Evolutionary conservation across 1,139 yeast genomes (phyloP).

Genomic region (Suhomyces coccinellae): DNA sequence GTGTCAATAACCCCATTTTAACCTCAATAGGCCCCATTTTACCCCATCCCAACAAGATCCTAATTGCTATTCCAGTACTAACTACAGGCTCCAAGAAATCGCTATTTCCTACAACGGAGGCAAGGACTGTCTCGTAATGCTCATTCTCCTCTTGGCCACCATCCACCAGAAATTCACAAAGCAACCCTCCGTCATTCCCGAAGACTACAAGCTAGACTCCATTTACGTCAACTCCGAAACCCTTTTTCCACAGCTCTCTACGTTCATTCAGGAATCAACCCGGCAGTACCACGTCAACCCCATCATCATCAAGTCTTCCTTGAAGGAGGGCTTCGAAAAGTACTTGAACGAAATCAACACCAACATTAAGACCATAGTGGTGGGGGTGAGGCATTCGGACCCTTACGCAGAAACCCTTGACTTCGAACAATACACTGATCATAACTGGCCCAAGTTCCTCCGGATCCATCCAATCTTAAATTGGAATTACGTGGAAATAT

Average conservation of each 20-base stretch:
- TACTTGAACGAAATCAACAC: constrained; percentile 51
- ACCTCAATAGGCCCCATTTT: too few species aligned
- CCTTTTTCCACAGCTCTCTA: constrained; percentile 60
- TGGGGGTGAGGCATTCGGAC: constrained; percentile 80
- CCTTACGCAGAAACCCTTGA: constrained; percentile 64
- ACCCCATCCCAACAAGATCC: too few species aligned
- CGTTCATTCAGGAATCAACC: constrained; percentile 47
- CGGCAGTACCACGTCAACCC: constrained; percentile 47
- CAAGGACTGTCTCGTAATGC: constrained; percentile 85
- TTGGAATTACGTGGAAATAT: constrained; percentile 76
- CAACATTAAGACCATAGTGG: constrained; percentile 61
- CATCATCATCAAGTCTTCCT: constrained; percentile 44
- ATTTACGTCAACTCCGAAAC: constrained; percentile 71
- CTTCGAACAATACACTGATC: constrained; percentile 69
- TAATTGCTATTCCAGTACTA: constrained; percentile 20
- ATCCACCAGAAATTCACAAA: constrained; percentile 38
- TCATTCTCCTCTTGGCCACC: constrained; percentile 63
- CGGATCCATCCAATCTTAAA: constrained; percentile 80
- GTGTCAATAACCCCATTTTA: too few species aligned
- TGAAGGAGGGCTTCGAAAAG: constrained; percentile 65
- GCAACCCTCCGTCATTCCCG: constrained; percentile 20
- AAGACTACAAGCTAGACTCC: constrained; percentile 47
- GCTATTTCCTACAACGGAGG: constrained; percentile 89
- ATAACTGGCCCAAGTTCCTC: constrained; percentile 82
- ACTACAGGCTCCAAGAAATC: constrained; percentile 48